Evolutionary conservation across 805 yeast species (phyloP), one percentile per base, ranked within the genome.

Genomic region (Candida chilensis): DNA sequence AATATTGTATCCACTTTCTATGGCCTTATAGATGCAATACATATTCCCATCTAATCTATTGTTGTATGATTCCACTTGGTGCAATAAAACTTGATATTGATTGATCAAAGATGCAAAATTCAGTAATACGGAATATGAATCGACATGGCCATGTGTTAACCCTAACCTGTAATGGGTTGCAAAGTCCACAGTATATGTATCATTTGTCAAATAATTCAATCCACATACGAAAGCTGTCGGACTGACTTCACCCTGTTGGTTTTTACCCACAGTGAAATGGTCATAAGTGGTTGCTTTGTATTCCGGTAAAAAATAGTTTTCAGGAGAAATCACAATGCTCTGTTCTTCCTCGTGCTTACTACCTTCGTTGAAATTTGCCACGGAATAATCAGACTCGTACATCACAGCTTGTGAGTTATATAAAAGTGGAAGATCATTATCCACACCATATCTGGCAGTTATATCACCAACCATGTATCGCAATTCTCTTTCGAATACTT

Each of bases 181-280:
- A 18, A 9, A 11, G 19, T n/a, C 6, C 7, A 7, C 19, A 9
- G 26, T 12, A 13, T n/a, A n/a, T n/a, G 4, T 14, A 14, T 37
- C 40, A 17, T 33, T 38, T 5, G 38, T 34, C 26, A 66, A 44
- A 30, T 45, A 62, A 33, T 50, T 54, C 26, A 46, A 41, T 4
- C 62, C 65, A 12, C 55, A 49, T 2, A 60, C 27, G 25, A 37
- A 45, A 0, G 65, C 66, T 5, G 52, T 43, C 12, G 46, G 32
- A 1, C 67, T 51, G 2, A 61, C 54, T 31, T 44, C 40, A 1
- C 69, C 67, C 4, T 46, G 16, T 3, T 40, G 34, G 36, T 61
- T 64, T 31, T 62, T 47, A 1, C 65, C 48, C 16, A 60, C 34
- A 3, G 59, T 39, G 1, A 67, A 52, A 32, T 64, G 67, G 28